phyloP scores from a whole-genome alignment of 495 filamentous ascomycete species.

The Tuber borchii region DNA sequence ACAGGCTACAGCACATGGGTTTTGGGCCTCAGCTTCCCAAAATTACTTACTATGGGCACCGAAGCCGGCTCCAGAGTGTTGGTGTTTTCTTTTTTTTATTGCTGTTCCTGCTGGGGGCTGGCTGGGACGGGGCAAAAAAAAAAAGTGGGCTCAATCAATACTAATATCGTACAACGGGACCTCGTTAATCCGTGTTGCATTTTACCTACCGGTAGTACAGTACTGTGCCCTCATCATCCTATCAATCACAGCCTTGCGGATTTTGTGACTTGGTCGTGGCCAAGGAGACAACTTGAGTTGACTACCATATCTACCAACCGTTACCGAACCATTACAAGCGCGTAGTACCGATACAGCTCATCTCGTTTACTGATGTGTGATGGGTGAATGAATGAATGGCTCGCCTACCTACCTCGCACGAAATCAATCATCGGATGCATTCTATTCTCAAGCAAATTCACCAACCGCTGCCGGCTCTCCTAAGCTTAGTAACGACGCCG shows the following conservation, averaged over 20 bases:
- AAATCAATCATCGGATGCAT: background rate
- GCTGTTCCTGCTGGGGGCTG: background rate
- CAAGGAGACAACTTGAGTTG: background rate
- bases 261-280: background rate
- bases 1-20: background rate
- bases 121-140: background rate
- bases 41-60: background rate
- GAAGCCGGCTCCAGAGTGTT: background rate
- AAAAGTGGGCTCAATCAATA: background rate
- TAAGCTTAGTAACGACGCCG: background rate
- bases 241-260: background rate
- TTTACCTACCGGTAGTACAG: background rate
- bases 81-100: background rate
- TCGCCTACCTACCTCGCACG: background rate
- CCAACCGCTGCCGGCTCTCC: background rate
- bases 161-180: background rate
- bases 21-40: background rate
- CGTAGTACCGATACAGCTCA: background rate
- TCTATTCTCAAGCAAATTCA: background rate
- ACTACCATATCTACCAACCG: background rate
- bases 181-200: background rate
- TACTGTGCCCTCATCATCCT: background rate
- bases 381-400: background rate
- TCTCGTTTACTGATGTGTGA: conserved; percentile 1
- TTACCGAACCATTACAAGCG: background rate